These are phyloP conservation scores for Diddensiella caesifluorescens DNA, from an alignment of 805 yeast species.

Conservation along the genomic window DNA sequence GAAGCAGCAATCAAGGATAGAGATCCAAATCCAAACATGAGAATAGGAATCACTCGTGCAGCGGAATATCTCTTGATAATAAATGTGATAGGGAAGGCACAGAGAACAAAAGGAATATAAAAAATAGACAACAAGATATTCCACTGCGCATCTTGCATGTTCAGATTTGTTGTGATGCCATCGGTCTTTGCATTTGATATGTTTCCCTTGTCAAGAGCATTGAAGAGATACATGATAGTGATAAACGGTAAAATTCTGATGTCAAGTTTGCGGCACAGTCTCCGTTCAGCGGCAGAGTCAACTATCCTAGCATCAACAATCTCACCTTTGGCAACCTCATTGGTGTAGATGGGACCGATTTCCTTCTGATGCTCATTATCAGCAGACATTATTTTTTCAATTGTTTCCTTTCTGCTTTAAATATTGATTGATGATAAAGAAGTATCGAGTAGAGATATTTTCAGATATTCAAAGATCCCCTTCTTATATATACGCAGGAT, in stretches of 20 bases:
- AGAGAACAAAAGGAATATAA: constrained; percentile 42
- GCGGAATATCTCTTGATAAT: constrained; percentile 40
- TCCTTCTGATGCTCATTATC: background rate
- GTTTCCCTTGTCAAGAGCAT: constrained; percentile 46
- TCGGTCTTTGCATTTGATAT: constrained; percentile 47
- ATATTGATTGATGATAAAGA: no score
- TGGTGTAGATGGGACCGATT: background rate
- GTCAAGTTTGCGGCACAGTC: constrained; percentile 39
- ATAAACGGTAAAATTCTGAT: constrained; percentile 41
- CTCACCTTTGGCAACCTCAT: constrained; percentile 1
- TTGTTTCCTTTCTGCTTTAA: no score
- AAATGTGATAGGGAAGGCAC: constrained; percentile 38
- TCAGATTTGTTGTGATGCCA: constrained; percentile 40
- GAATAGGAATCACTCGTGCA: constrained; percentile 40
- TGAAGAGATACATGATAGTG: constrained; percentile 44
- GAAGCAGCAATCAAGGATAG: constrained; percentile 37
- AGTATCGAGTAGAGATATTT: no score
- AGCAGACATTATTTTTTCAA: no score
- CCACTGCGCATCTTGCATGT: constrained; percentile 41
- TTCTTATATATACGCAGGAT: no score
- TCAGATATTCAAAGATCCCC: no score
- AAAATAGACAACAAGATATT: constrained; percentile 43
- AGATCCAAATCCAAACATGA: constrained; percentile 43
- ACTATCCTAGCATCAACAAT: constrained; percentile 14
- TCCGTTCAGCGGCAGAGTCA: constrained; percentile 25